Percentiles rank a stretch among this genome's conserved stretches.
phyloP scores from a whole-genome alignment of 164 flowering plant species.

The Protea cynaroides region DNA sequence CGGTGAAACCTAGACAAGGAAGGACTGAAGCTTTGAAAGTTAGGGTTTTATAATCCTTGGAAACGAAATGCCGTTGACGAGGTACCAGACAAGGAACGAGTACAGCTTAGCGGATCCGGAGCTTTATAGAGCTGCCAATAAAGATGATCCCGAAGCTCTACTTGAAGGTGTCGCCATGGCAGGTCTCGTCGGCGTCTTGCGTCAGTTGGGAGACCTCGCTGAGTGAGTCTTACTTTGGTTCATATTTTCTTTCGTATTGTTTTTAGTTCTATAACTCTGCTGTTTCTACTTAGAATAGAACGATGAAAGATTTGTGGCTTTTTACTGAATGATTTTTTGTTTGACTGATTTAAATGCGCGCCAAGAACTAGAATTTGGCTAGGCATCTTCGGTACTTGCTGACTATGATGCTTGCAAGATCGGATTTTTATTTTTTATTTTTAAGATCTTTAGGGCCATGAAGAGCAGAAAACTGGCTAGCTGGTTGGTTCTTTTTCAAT shows the following conservation, averaged over 20 bases:
- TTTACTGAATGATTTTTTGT: neutral
- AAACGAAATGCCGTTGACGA: slow-evolving; percentile 64
- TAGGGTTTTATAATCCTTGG: slow-evolving; percentile 19
- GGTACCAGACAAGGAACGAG: slow-evolving; percentile 76
- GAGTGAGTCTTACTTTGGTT: slow-evolving; percentile 48
- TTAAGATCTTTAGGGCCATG: neutral
- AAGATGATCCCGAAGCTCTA: slow-evolving; percentile 91
- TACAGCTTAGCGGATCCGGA: slow-evolving; percentile 91
- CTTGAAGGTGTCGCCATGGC: slow-evolving; percentile 99
- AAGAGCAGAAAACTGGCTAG: neutral
- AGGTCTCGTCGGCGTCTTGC: slow-evolving; percentile 86
- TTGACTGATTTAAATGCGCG: slow-evolving; percentile 1
- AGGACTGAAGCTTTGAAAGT: neutral
- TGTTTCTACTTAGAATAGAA: slow-evolving; percentile 5
- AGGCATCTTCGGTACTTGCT: neutral
- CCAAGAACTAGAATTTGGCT: neutral
- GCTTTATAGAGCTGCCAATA: slow-evolving; percentile 71
- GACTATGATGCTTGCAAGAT: neutral
- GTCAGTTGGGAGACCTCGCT: slow-evolving; percentile 97
- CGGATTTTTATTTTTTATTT: slow-evolving; percentile 4
- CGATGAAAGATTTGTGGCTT: slow-evolving; percentile 4
- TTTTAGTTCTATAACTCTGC: slow-evolving; percentile 1
- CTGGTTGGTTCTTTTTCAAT: neutral
- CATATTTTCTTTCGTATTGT: neutral
- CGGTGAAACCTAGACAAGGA: neutral